Base-by-base conservation (phyloP, 2,329 filamentous ascomycete species). In the Tolypocladium endophyticum region DNA sequence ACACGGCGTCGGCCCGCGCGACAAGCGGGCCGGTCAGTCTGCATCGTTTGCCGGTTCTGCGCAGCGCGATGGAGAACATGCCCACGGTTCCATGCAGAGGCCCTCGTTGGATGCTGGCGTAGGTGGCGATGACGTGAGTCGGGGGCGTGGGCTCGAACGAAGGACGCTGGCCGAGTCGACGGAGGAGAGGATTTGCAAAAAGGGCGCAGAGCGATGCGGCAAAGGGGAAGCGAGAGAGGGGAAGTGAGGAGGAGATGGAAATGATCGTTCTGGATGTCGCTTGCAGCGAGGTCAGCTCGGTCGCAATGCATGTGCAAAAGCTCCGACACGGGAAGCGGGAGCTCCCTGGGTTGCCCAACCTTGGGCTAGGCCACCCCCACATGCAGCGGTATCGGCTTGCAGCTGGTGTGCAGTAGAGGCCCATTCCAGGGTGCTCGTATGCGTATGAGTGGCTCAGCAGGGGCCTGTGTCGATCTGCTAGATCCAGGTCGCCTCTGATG, bases 21-120 rank as follows among this genome's bases (percentile, higher is more conserved):
- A 63, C 59, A 55, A 62, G 59, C 56, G 57, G 53, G 56, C 64
- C 61, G 55, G 57, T 71, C 67, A 73, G 61, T 71, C 68, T 69
- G 69, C 72, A 74, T 71, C 71, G 70, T 66, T 60, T 74, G 69
- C 76, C 73, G 73, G 73, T 73, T 73, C 73, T 71, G 69, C 76
- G 77, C 74, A 78, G 74, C 70, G 73, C 74, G 72, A 72, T 70
- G 71, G 73, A 73, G 68, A 73, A 71, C 78, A 80, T 80, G 68
- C 71, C 73, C 66, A 65, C 68, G 66, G 64, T 69, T 70, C 71
- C 74, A 76, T 76, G 68, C 72, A 69, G 65, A 64, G 45, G 43
- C 6, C 14, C 18, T 53, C 30, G 18, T 8, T 20, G 30, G 30
- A 18, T 23, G 20, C 50, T 14, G 28, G 28, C 7, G 47, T 52